Conservation (phyloP, 2,329 filamentous ascomycete genomes). For the Cladorrhinum sp. region DNA sequence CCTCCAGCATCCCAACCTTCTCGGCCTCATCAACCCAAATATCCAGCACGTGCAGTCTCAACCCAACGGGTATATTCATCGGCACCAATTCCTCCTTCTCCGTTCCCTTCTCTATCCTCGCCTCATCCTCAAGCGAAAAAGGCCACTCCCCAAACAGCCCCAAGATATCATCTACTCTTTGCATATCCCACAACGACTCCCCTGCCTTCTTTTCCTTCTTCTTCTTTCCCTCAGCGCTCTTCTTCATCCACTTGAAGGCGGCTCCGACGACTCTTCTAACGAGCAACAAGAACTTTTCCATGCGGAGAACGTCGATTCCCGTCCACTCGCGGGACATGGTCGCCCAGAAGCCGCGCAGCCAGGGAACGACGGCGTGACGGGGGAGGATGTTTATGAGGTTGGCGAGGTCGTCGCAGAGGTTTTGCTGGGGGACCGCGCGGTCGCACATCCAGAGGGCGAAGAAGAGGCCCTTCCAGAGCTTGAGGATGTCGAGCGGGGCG, state of each 20-base stretch:
- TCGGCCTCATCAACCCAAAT: constrained; percentile 90
- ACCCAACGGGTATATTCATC: constrained; percentile 66
- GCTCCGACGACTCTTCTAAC: constrained; percentile 74
- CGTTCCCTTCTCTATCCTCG: constrained; percentile 31
- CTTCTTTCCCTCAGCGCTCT: constrained; percentile 9
- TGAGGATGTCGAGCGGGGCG: constrained; percentile 68
- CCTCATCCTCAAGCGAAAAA: constrained; percentile 37
- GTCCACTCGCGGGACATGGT: constrained; percentile 69
- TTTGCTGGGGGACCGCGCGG: constrained; percentile 81
- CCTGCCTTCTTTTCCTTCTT: constrained; percentile 32
- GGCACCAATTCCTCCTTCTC: constrained; percentile 32
- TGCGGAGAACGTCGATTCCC: constrained; percentile 67
- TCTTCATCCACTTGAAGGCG: constrained; percentile 54
- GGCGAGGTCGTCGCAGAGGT: constrained; percentile 74
- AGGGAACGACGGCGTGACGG: constrained; percentile 39
- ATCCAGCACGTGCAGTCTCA: constrained; percentile 84
- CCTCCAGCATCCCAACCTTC: constrained; percentile 55
- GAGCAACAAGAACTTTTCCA: constrained; percentile 91
- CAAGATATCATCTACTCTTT: constrained; percentile 34
- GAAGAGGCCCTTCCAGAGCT: constrained; percentile 94
- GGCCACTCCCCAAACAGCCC: constrained; percentile 45
- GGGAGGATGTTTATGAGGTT: constrained; percentile 62
- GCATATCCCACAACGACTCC: constrained; percentile 22
- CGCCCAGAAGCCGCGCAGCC: constrained; percentile 67
- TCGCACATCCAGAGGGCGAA: constrained; percentile 94